phyloP scores from a whole-genome alignment of 176 grass and related monocot species.

The Puccinellia tenuiflora region DNA sequence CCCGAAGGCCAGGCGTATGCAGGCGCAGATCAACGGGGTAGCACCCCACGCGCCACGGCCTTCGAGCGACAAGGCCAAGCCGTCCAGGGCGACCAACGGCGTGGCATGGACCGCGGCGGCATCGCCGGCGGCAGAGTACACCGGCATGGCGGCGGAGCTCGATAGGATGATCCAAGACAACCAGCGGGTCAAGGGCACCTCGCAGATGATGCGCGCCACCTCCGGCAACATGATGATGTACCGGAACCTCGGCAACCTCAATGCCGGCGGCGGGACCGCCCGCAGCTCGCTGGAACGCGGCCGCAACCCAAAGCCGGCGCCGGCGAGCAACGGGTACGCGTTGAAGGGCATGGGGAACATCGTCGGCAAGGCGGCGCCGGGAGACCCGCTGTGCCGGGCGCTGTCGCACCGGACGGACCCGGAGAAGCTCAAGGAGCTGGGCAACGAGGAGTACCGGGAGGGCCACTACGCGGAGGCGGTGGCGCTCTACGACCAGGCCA shows the following conservation, averaged over 20 bases:
- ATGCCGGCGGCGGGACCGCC: constrained; percentile 14
- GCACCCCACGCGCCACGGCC: background rate
- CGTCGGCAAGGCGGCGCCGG: constrained; percentile 14
- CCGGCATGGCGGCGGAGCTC: constrained; percentile 65
- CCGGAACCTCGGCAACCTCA: constrained; percentile 82
- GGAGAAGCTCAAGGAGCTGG: constrained; percentile 95
- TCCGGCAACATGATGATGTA: constrained; percentile 91
- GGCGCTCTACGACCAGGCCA: constrained; percentile 85
- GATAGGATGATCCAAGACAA: constrained; percentile 83
- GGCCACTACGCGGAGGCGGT: constrained; percentile 75
- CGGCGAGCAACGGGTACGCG: constrained; percentile 25
- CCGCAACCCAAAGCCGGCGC: background rate
- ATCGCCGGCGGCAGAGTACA: constrained; percentile 38
- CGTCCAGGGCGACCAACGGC: constrained; percentile 15
- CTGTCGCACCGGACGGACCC: constrained; percentile 60
- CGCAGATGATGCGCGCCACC: constrained; percentile 62
- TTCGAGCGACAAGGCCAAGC: background rate
- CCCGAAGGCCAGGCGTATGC: background rate
- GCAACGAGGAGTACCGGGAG: constrained; percentile 87
- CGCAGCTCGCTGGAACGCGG: constrained; percentile 30
- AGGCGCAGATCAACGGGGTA: background rate
- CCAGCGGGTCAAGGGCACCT: constrained; percentile 48
- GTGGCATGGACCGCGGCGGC: background rate
- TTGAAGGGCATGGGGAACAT: constrained; percentile 46
- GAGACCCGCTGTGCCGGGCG: constrained; percentile 46